phyloP scores from a whole-genome alignment of 2,329 filamentous ascomycete species.

The Zelopaecilomyces penicillatus region DNA sequence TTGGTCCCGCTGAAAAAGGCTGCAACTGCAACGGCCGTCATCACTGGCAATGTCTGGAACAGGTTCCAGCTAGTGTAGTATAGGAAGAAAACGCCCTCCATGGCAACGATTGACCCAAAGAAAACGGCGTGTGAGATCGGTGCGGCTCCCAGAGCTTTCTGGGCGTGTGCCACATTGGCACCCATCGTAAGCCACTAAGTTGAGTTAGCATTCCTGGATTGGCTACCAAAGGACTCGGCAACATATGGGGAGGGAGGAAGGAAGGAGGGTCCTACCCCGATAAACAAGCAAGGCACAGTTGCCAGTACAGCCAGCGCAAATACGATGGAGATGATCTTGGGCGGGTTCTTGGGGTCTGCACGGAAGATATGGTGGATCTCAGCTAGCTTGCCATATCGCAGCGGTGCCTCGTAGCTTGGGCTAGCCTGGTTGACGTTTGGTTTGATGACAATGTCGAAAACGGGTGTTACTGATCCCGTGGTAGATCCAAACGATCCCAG shows the following conservation, averaged over 20 bases:
- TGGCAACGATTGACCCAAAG: slow-evolving; percentile 74
- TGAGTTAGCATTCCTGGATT: slow-evolving; percentile 14
- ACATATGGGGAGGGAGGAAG: slow-evolving; percentile 21
- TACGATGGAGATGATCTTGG: slow-evolving; percentile 66
- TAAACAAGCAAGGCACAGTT: slow-evolving; percentile 64
- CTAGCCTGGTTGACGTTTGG: slow-evolving; percentile 53
- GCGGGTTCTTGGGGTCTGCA: slow-evolving; percentile 68
- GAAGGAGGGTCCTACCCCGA: slow-evolving; percentile 41
- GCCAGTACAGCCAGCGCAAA: slow-evolving; percentile 68
- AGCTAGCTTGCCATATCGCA: slow-evolving; percentile 74
- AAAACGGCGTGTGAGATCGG: slow-evolving; percentile 78
- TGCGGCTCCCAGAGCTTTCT: slow-evolving; percentile 64
- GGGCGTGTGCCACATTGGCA: slow-evolving; percentile 71
- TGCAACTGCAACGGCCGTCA: slow-evolving; percentile 57
- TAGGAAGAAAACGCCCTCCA: slow-evolving; percentile 88
- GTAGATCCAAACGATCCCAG: slow-evolving; percentile 79
- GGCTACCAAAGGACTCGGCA: background rate
- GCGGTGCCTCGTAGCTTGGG: slow-evolving; percentile 54
- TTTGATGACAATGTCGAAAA: slow-evolving; percentile 65
- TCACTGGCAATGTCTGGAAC: slow-evolving; percentile 76
- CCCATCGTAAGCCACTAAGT: slow-evolving; percentile 70
- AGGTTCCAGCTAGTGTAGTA: slow-evolving; percentile 92
- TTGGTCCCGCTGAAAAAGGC: slow-evolving; percentile 82
- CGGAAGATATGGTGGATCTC: slow-evolving; percentile 92
- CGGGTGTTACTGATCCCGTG: slow-evolving; percentile 55